Percentiles rank a stretch among this genome's conserved stretches.
phyloP scores from a whole-genome alignment of 2,329 filamentous ascomycete species.

The Aspergillus ibericus region DNA sequence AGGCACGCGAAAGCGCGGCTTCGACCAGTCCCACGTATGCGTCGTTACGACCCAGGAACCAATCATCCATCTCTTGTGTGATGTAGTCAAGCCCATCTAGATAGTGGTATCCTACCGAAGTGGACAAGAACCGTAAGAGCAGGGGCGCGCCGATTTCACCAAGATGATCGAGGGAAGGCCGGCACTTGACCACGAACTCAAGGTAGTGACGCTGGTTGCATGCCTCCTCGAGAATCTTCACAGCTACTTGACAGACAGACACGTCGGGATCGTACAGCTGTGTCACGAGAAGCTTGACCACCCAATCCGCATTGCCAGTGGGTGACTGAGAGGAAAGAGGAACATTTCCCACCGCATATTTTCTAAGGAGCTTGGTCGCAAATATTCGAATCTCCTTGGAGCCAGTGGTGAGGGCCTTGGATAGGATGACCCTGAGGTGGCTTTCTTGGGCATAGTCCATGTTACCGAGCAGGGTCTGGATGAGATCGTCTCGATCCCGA shows the following conservation, averaged over 20 bases:
- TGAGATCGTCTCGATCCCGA: conserved; percentile 84
- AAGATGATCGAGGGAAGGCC: conserved; percentile 89
- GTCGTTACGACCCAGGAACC: conserved; percentile 96
- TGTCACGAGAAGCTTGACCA: conserved; percentile 93
- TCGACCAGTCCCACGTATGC: conserved; percentile 94
- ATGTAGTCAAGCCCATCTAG: conserved; percentile 97
- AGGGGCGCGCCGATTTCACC: conserved; percentile 95
- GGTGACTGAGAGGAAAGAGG: conserved; percentile 36
- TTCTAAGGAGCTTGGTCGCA: conserved; percentile 80
- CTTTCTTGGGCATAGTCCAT: conserved; percentile 90
- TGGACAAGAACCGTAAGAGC: conserved; percentile 87
- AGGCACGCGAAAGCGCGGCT: conserved; percentile 86
- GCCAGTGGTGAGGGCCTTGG: conserved; percentile 88
- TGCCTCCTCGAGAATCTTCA: conserved; percentile 95
- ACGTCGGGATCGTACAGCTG: conserved; percentile 97
- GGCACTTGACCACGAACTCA: conserved; percentile 95
- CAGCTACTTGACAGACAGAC: conserved; percentile 91
- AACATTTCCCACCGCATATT: conserved; percentile 70
- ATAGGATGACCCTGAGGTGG: conserved; percentile 87
- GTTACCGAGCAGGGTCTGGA: conserved; percentile 82
- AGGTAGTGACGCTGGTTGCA: conserved; percentile 89
- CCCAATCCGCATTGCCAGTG: conserved; percentile 81
- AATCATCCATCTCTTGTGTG: conserved; percentile 99
- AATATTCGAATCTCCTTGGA: conserved; percentile 89
- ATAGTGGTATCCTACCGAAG: conserved; percentile 96